phyloP scores from a whole-genome alignment of 179 eudicot species.

The Corrigiola litoralis region DNA sequence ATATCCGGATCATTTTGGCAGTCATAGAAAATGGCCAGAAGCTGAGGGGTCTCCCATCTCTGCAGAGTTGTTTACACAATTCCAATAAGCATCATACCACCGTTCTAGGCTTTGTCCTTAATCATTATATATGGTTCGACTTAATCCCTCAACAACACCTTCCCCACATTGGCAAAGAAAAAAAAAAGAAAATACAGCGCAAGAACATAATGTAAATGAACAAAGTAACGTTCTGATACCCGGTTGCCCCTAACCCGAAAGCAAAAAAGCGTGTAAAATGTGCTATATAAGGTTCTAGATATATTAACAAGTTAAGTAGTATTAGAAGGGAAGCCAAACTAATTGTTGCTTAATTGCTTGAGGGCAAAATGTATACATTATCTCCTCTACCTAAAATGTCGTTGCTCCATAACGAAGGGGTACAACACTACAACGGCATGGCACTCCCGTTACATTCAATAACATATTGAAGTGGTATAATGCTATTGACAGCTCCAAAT shows the following conservation, averaged over 20 bases:
- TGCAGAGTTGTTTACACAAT: slow-evolving; percentile 21
- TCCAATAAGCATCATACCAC: slow-evolving; percentile 18
- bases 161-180: background rate
- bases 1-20: slow-evolving; percentile 25
- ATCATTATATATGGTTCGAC: slow-evolving; percentile 16
- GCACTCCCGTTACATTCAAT: too few relatives aligned
- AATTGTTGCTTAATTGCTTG: too few relatives aligned
- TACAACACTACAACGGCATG: slow-evolving; percentile 1
- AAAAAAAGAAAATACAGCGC: background rate
- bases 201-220: background rate
- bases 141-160: slow-evolving; percentile 1
- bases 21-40: slow-evolving; percentile 31
- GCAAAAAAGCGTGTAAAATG: too few relatives aligned
- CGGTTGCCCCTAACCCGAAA: background rate
- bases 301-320: too few relatives aligned
- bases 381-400: too few relatives aligned
- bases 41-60: slow-evolving; percentile 17
- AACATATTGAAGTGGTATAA: background rate
- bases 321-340: too few relatives aligned
- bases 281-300: too few relatives aligned
- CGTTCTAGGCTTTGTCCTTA: slow-evolving; percentile 28
- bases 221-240: background rate
- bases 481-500: slow-evolving; percentile 4
- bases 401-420: too few relatives aligned
- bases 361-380: too few relatives aligned